A percentile compares a stretch with the other conserved stretches of the same genome.
phyloP scores from a whole-genome alignment of 1,284 basidiomycete genomes.

The Schizopora paradoxa region DNA sequence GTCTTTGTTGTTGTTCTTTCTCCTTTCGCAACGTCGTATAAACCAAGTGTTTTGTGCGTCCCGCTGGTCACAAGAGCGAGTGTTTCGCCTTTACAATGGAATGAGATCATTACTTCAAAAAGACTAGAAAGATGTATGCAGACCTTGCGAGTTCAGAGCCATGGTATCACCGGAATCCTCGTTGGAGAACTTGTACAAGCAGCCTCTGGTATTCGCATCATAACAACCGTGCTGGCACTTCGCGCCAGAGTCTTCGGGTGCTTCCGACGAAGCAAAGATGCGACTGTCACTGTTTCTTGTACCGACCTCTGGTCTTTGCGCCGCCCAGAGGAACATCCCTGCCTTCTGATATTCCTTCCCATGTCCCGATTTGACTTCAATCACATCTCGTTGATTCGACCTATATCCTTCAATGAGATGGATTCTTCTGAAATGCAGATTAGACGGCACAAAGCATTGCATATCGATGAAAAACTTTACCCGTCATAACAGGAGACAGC shows the following conservation, averaged over 20 bases:
- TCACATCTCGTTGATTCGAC: too few relatives aligned
- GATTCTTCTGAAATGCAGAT: too few relatives aligned
- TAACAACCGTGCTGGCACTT: constrained; percentile 48
- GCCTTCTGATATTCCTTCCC: constrained; percentile 28
- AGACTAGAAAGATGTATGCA: constrained; percentile 2
- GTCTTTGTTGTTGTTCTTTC: constrained; percentile 26
- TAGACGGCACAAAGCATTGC: too few relatives aligned
- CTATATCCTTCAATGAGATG: too few relatives aligned
- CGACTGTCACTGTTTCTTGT: too few relatives aligned
- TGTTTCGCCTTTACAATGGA: constrained; percentile 29
- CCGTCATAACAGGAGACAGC: constrained; percentile 31
- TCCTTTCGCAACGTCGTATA: constrained; percentile 47
- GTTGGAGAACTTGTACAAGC: constrained; percentile 36
- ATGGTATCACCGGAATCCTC: constrained; percentile 51
- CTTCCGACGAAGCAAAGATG: constrained; percentile 62
- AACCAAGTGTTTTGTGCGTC: constrained; percentile 33
- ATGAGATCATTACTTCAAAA: constrained; percentile 7
- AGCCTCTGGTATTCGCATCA: constrained; percentile 31
- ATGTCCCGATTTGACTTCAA: too few relatives aligned
- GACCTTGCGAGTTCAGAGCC: constrained; percentile 42
- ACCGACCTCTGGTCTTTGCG: constrained; percentile 26
- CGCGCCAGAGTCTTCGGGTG: constrained; percentile 25
- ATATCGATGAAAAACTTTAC: constrained; percentile 24
- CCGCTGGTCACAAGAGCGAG: constrained; percentile 45
- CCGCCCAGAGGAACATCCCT: constrained; percentile 54